Conservation (phyloP, 495 filamentous ascomycete genomes). For the Hyaloscypha hepaticicola region DNA sequence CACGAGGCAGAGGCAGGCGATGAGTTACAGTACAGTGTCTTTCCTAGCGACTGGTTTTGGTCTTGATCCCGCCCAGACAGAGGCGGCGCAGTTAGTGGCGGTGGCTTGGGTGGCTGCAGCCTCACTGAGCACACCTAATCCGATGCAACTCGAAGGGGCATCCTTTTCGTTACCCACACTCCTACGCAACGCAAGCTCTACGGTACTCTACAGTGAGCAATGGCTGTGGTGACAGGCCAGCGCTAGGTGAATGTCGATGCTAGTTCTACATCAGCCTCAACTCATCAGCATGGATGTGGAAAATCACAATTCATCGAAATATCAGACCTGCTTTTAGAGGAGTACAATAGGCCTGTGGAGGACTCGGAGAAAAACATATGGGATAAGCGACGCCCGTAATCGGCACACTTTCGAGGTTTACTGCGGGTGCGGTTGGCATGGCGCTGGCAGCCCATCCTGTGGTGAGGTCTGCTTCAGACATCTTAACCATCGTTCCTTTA, state of each 20-base stretch:
- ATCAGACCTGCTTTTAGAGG: no score
- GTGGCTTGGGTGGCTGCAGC: constrained; percentile 1
- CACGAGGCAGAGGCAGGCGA: background rate
- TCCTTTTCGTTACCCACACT: background rate
- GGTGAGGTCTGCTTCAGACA: no score
- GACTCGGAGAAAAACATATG: background rate
- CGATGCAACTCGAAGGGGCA: background rate
- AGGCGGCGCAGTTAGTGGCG: background rate
- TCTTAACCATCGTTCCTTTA: no score
- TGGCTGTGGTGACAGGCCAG: background rate
- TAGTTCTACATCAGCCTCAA: background rate
- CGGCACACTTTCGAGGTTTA: background rate
- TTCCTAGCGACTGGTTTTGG: background rate
- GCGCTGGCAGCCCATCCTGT: no score
- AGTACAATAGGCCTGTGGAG: background rate
- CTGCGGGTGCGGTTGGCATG: background rate
- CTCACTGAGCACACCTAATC: background rate
- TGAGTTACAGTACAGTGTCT: background rate
- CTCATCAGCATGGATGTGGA: no score
- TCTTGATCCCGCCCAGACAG: background rate
- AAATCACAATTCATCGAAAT: no score
- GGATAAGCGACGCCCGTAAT: background rate
- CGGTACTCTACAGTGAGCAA: background rate
- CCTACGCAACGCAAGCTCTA: background rate
- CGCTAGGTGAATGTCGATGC: background rate